These are phyloP conservation scores for Crithidia brevicula DNA, from an alignment of 208 protist genomes.

Conservation along the genomic window DNA sequence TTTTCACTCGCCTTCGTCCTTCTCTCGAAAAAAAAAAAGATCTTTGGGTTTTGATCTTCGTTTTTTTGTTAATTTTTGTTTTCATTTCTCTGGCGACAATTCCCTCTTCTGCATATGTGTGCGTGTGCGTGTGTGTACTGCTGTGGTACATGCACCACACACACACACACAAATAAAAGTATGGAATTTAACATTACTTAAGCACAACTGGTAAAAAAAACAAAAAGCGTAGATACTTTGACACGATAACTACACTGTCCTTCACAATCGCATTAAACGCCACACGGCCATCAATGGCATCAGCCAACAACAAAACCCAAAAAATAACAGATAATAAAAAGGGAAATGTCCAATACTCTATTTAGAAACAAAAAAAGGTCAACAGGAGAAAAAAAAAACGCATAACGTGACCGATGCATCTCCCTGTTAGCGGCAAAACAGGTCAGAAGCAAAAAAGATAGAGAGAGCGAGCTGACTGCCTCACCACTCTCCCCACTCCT, in stretches of 20 bases:
- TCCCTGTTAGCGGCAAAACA: too few relatives aligned
- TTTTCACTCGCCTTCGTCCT: background rate
- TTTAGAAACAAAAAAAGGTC: background rate
- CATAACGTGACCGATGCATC: too few relatives aligned
- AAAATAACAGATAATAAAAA: too few relatives aligned
- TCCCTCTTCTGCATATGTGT: background rate
- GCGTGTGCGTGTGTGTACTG: too few relatives aligned
- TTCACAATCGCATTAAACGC: too few relatives aligned
- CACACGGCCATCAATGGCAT: too few relatives aligned
- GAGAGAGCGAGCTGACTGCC: background rate
- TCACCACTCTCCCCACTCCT: too few relatives aligned
- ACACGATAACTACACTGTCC: too few relatives aligned
- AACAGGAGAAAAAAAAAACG: background rate
- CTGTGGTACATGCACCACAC: background rate
- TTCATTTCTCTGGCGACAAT: slow-evolving; percentile 2
- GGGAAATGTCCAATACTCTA: background rate
- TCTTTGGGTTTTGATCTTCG: too few relatives aligned
- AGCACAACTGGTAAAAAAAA: background rate
- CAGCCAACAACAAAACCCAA: too few relatives aligned
- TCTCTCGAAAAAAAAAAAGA: too few relatives aligned
- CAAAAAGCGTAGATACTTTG: too few relatives aligned
- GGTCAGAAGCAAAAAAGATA: background rate
- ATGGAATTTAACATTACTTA: background rate
- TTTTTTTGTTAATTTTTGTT: background rate
- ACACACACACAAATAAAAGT: background rate